Evolutionary conservation across 192 early-diverging fungal species (phyloP).

Genomic region (Tieghemiomyces parasiticus): DNA sequence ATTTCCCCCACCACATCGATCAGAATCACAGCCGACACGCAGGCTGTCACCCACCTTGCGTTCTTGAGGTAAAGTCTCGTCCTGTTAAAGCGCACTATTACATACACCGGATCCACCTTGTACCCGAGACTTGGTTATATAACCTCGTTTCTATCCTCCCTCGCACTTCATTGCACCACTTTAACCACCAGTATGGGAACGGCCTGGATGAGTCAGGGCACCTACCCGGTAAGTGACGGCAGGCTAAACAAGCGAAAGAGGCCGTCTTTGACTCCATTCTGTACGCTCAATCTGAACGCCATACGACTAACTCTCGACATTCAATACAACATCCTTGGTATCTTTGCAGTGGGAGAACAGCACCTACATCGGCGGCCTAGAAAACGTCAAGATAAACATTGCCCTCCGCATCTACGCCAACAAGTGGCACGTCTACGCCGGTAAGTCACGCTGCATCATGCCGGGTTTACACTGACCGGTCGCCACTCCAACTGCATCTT

Average conservation of each 20-base stretch:
- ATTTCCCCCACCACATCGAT: no score
- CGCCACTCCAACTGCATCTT: no score
- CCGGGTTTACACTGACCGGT: background rate
- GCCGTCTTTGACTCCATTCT: conserved; percentile 1
- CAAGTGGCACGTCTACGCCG: conserved; percentile 98
- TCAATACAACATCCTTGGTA: no score
- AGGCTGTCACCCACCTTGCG: conserved; percentile 91
- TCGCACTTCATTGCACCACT: no score
- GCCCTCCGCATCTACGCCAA: conserved; percentile 82
- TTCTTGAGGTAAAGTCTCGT: conserved; percentile 50
- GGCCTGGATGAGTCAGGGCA: conserved; percentile 71
- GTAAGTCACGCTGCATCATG: conserved; percentile 33
- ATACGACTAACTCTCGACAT: no score
- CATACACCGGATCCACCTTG: no score
- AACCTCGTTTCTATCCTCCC: no score
- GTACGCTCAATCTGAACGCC: no score
- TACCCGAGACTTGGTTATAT: no score
- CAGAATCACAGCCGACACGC: conserved; percentile 87
- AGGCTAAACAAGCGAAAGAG: conserved; percentile 12
- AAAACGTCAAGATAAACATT: conserved; percentile 94
- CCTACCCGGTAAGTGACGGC: conserved; percentile 48
- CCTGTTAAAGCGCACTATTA: no score
- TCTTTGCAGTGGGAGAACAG: conserved; percentile 60
- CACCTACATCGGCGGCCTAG: conserved; percentile 82
- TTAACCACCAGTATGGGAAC: conserved; percentile 83